Conservation (phyloP, 2,329 filamentous ascomycete species). For the Alternaria arborescens region DNA sequence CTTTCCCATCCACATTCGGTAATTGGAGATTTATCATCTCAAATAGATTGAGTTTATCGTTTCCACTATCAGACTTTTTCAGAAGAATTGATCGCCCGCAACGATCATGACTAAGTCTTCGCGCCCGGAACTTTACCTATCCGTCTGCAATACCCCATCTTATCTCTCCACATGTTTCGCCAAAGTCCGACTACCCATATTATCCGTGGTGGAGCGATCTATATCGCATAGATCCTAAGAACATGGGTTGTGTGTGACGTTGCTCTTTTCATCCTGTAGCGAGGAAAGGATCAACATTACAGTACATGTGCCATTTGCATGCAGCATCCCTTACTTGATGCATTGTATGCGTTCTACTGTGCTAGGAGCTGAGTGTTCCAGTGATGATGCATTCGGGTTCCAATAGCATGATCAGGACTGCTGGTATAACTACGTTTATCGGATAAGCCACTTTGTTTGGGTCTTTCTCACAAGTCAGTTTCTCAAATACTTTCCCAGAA, state of each 20-base stretch:
- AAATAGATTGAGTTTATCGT: not conserved
- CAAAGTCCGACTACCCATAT: not conserved
- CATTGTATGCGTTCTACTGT: not conserved
- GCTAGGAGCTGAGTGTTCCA: not conserved
- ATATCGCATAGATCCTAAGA: constrained; percentile 11
- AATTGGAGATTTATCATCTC: not conserved
- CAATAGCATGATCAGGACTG: not conserved
- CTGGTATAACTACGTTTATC: not conserved
- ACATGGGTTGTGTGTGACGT: not conserved
- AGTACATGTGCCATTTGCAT: not conserved
- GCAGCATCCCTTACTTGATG: not conserved
- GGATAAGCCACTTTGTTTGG: not conserved
- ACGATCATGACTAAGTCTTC: constrained; percentile 9
- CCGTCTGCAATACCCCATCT: not conserved
- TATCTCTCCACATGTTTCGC: constrained; percentile 1
- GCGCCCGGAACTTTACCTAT: not conserved
- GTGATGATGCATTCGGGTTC: not conserved
- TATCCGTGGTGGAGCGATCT: constrained; percentile 1
- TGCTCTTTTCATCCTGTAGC: constrained; percentile 1
- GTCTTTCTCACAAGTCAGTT: not conserved
- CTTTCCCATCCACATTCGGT: not conserved
- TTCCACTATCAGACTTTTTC: not conserved
- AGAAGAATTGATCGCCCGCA: not conserved
- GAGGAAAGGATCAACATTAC: constrained; percentile 8
- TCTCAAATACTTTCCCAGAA: not conserved